Evolutionary conservation across 2,329 filamentous ascomycete genomes (phyloP), one percentile per base, ranked within the genome.

Genomic region (Coniochaeta sp.): DNA sequence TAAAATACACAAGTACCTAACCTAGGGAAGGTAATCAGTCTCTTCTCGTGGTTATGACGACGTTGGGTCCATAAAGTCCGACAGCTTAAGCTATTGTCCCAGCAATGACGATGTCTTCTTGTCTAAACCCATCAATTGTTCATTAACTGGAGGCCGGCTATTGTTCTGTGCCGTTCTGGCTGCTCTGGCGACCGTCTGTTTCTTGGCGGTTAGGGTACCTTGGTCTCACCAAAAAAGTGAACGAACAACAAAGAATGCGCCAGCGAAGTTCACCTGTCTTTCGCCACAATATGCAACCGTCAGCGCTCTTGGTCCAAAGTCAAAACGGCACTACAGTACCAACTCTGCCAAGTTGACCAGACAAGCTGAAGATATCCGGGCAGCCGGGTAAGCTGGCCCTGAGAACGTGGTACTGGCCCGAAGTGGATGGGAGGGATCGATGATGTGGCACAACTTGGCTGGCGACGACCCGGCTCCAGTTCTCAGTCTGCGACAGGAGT

Each of bases 381-480:
- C n/a, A 52, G 30, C 47, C 47, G 47, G 47, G 47, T 30, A 52
- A 52, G 47, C 47, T 24, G 30, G n/a, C 24, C 3, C 4, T 9
- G n/a, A 50, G 4, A 4, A 44, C 12, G 40, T 44, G 40, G 40
- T 44, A 44, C 40, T 17, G 40, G 19, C 40, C n/a, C 19, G 16
- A 9, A 22, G 44, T 26, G 47, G 47, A 24, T 52, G 47, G 47
- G 24, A 30, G 8, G 47, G 7, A 17, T 30, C 24, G 47, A 52
- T 52, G 47, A 52, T 52, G 47, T 52, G 47, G 47, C 47, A 52
- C 47, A n/a, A 52, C 47, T 30, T 52, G 26, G 47, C 47, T 52
- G 47, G 47, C 22, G 47, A 52, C 47, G 47, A 52, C 22, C 24
- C 16, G 47, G 22, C 47, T 52, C 47, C 47, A n/a, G 19, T 52